Conservation (phyloP, 352 stramenopile genomes). For the Pythium apleroticum region DNA sequence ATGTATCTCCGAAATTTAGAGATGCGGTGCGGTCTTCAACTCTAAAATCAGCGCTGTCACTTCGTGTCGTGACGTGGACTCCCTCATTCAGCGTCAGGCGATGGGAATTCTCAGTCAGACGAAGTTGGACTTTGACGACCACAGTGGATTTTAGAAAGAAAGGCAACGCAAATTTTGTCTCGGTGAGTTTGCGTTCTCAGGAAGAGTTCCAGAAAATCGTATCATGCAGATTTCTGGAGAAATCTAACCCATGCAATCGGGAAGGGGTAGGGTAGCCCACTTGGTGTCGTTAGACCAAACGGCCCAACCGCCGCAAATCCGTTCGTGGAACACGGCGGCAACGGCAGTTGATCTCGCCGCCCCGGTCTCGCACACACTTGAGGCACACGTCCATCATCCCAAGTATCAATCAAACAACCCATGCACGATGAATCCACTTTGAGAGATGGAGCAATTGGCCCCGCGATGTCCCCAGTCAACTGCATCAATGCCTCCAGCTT, state of each 20-base stretch:
- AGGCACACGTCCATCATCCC: neutral
- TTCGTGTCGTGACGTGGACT: neutral
- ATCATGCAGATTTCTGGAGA: neutral
- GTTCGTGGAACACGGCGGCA: neutral
- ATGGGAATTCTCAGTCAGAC: neutral
- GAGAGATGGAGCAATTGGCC: neutral
- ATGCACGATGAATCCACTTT: conserved; percentile 3
- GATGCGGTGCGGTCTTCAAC: no score
- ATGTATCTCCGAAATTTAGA: no score
- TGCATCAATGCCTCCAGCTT: neutral
- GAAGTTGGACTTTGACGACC: neutral
- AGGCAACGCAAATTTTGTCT: neutral
- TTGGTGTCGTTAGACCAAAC: neutral
- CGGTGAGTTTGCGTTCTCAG: neutral
- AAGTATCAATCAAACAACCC: neutral
- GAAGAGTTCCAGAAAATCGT: conserved; percentile 1
- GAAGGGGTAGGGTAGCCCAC: neutral
- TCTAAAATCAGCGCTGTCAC: conserved; percentile 4
- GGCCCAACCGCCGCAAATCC: neutral
- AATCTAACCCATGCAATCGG: neutral
- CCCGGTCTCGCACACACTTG: conserved; percentile 4
- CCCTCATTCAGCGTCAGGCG: no score
- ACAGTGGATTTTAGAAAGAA: conserved; percentile 1
- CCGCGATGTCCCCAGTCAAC: neutral
- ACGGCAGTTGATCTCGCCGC: neutral